Conservation (phyloP, 2,329 filamentous ascomycete species). For the Endoconidiophora polonica region DNA sequence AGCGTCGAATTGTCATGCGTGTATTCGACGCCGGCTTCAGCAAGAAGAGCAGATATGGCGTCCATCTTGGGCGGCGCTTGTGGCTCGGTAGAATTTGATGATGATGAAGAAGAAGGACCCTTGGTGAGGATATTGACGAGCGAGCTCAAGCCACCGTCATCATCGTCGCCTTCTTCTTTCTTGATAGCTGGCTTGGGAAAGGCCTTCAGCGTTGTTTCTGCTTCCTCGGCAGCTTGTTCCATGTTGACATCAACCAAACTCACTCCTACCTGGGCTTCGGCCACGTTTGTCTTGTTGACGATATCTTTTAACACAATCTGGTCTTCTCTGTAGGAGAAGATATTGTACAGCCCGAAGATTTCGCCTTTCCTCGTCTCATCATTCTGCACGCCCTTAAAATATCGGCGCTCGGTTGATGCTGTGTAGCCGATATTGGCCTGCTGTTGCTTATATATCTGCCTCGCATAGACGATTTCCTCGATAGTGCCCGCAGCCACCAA, state of each 20-base stretch:
- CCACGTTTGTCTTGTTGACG: slow-evolving; percentile 95
- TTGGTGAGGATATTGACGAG: too few relatives aligned
- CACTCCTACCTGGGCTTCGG: slow-evolving; percentile 77
- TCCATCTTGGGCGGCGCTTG: slow-evolving; percentile 37
- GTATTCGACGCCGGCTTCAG: slow-evolving; percentile 78
- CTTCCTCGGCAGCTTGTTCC: slow-evolving; percentile 39
- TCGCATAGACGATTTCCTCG: slow-evolving; percentile 91
- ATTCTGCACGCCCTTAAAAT: slow-evolving; percentile 89
- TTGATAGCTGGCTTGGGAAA: slow-evolving; percentile 15
- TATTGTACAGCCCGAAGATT: slow-evolving; percentile 77
- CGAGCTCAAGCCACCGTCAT: slow-evolving; percentile 31
- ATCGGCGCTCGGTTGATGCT: slow-evolving; percentile 77
- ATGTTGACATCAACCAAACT: slow-evolving; percentile 62
- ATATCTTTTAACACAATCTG: slow-evolving; percentile 81
- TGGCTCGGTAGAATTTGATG: slow-evolving; percentile 21
- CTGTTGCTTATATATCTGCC: slow-evolving; percentile 97
- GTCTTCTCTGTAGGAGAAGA: slow-evolving; percentile 67
- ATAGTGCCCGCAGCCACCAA: slow-evolving; percentile 83
- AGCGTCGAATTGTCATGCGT: slow-evolving; percentile 95
- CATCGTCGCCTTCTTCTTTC: slow-evolving; percentile 43
- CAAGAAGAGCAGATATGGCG: slow-evolving; percentile 74
- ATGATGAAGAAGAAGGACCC: too few relatives aligned
- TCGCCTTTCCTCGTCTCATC: slow-evolving; percentile 71
- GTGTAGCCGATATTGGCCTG: slow-evolving; percentile 96
- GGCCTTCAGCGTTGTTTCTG: slow-evolving; percentile 27